Evolutionary conservation across 768 basidiomycete genomes (phyloP).

Genomic region (Coprinopsis cinerea): DNA sequence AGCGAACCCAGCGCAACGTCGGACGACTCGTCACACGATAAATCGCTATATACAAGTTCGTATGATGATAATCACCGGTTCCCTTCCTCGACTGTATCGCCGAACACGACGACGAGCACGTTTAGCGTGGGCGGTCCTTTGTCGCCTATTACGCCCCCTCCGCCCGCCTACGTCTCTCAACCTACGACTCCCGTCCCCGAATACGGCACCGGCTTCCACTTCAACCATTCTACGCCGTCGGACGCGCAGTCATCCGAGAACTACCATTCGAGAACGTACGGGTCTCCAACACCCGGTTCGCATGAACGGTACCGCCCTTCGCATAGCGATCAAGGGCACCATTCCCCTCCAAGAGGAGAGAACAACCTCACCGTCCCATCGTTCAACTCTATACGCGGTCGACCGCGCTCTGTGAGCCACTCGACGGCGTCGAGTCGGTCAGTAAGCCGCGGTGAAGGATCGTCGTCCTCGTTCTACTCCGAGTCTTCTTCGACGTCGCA

Average conservation of each 20-base stretch:
- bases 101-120: background rate
- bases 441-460: too few relatives aligned
- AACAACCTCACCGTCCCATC: background rate
- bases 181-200: background rate
- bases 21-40: background rate
- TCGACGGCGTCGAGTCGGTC: background rate
- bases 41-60: background rate
- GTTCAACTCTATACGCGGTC: background rate
- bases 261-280: background rate
- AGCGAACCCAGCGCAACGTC: background rate
- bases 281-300: background rate
- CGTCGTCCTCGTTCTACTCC: too few relatives aligned
- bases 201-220: background rate
- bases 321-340: background rate
- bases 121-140: background rate
- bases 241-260: background rate
- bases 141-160: constrained; percentile 8
- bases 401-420: background rate
- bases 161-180: constrained; percentile 6
- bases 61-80: background rate
- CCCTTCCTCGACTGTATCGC: background rate
- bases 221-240: background rate
- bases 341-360: background rate
- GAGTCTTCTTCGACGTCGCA: too few relatives aligned
- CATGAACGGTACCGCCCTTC: background rate